Evolutionary conservation across 2,329 filamentous ascomycete genomes (phyloP).

Genomic region (Orbilia javanica): DNA sequence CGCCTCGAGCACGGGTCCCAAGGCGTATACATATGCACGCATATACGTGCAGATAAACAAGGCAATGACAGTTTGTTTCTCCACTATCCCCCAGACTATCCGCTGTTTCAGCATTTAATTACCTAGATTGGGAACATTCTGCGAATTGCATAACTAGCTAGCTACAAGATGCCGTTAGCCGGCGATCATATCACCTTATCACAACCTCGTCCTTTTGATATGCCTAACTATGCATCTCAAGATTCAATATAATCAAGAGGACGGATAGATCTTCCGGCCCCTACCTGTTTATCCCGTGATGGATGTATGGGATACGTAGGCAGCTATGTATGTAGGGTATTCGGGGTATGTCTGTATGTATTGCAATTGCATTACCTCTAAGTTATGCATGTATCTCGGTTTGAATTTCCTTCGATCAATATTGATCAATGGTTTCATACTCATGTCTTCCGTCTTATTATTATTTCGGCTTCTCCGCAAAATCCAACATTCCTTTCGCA

Average conservation of each 20-base stretch:
- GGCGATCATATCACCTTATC: not conserved
- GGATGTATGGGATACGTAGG: too few species aligned
- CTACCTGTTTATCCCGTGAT: not conserved
- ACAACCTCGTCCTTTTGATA: not conserved
- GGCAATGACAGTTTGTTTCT: not conserved
- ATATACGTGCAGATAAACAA: not conserved
- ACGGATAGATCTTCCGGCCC: not conserved
- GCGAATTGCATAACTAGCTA: not conserved
- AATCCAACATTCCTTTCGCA: not conserved
- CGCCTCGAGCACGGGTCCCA: not conserved
- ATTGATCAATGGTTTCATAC: not conserved
- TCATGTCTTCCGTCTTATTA: not conserved
- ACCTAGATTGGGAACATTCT: not conserved
- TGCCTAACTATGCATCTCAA: not conserved
- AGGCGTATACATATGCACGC: not conserved
- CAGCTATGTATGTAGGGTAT: too few species aligned
- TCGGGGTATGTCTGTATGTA: not conserved
- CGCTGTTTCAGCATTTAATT: not conserved
- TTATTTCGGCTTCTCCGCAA: not conserved
- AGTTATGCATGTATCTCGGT: not conserved
- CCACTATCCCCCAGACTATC: too few species aligned
- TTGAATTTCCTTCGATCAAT: not conserved
- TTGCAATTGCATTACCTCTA: too few species aligned
- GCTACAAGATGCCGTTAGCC: not conserved
- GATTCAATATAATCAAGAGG: not conserved